Evolutionary conservation across 805 yeast species (phyloP).

Genomic region (Zygotorulaspora chibaensis): DNA sequence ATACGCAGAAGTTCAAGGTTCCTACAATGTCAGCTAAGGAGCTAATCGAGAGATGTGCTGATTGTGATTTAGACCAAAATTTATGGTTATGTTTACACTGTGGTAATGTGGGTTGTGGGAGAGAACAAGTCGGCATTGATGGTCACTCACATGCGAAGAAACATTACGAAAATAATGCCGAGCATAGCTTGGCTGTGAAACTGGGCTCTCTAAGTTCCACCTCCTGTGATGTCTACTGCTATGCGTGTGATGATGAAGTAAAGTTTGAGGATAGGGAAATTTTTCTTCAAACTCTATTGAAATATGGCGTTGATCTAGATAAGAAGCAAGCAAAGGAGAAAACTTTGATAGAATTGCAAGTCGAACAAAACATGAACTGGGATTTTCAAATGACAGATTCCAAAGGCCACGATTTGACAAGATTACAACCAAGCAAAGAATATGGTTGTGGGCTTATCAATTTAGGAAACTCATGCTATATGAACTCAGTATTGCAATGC

Average conservation of each 20-base stretch:
- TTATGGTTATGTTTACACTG: slow-evolving; percentile 91
- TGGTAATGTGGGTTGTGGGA: slow-evolving; percentile 91
- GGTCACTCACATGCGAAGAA: slow-evolving; percentile 88
- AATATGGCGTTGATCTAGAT: slow-evolving; percentile 63
- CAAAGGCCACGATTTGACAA: slow-evolving; percentile 58
- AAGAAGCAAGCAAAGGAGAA: slow-evolving; percentile 71
- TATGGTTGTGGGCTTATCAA: slow-evolving; percentile 84
- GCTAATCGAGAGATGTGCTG: slow-evolving; percentile 45
- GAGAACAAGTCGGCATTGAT: slow-evolving; percentile 89
- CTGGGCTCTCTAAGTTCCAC: slow-evolving; percentile 80
- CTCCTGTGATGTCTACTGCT: slow-evolving; percentile 80
- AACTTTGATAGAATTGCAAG: slow-evolving; percentile 78
- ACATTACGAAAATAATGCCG: slow-evolving; percentile 51
- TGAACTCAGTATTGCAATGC: slow-evolving; percentile 75
- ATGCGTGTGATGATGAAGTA: slow-evolving; percentile 83
- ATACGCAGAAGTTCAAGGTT: slow-evolving; percentile 55
- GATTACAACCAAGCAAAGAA: slow-evolving; percentile 37
- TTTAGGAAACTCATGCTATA: slow-evolving; percentile 88
- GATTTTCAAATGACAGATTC: slow-evolving; percentile 77
- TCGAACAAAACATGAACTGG: slow-evolving; percentile 92
- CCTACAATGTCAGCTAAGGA: slow-evolving; percentile 15
- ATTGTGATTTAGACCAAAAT: slow-evolving; percentile 67
- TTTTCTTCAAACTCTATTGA: slow-evolving; percentile 37
- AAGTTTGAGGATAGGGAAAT: slow-evolving; percentile 56
- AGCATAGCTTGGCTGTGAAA: slow-evolving; percentile 83